Conservation (phyloP, 495 filamentous ascomycete genomes). For the Penicillium lagena region DNA sequence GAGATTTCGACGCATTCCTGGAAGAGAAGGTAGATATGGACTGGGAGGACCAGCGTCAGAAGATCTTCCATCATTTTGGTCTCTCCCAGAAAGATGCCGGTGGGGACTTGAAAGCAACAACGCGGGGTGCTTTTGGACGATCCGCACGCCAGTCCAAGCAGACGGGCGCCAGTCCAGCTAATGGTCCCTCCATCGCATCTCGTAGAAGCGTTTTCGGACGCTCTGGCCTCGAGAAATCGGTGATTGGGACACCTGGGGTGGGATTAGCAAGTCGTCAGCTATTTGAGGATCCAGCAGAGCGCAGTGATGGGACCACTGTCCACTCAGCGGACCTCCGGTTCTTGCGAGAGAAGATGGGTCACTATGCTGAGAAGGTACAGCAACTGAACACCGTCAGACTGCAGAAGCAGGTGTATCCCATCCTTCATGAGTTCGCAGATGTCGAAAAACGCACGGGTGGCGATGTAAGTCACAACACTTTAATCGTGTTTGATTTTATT, state of each 20-base stretch:
- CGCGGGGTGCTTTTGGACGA: slow-evolving; percentile 53
- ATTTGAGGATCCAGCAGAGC: slow-evolving; percentile 64
- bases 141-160: slow-evolving; percentile 40
- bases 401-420: slow-evolving; percentile 54
- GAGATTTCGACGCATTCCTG: slow-evolving; percentile 86
- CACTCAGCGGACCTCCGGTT: slow-evolving; percentile 61
- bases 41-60: slow-evolving; percentile 87
- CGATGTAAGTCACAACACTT: slow-evolving; percentile 37
- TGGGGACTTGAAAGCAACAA: slow-evolving; percentile 31
- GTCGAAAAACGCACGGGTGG: slow-evolving; percentile 64
- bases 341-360: slow-evolving; percentile 70
- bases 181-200: slow-evolving; percentile 28
- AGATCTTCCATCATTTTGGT: slow-evolving; percentile 94
- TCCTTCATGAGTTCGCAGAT: slow-evolving; percentile 64
- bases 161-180: slow-evolving; percentile 14
- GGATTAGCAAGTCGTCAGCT: slow-evolving; percentile 46
- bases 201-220: slow-evolving; percentile 64
- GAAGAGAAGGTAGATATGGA: slow-evolving; percentile 92
- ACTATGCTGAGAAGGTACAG: slow-evolving; percentile 69
- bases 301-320: slow-evolving; percentile 30
- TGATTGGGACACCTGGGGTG: slow-evolving; percentile 69
- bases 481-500: background rate
- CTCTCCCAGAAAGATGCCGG: slow-evolving; percentile 59
- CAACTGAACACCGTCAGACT: slow-evolving; percentile 67
- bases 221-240: slow-evolving; percentile 67